A percentile compares a stretch with the other conserved stretches of the same genome.
Conservation (phyloP, 352 stramenopile genomes). For the Phytophthora quininea region DNA sequence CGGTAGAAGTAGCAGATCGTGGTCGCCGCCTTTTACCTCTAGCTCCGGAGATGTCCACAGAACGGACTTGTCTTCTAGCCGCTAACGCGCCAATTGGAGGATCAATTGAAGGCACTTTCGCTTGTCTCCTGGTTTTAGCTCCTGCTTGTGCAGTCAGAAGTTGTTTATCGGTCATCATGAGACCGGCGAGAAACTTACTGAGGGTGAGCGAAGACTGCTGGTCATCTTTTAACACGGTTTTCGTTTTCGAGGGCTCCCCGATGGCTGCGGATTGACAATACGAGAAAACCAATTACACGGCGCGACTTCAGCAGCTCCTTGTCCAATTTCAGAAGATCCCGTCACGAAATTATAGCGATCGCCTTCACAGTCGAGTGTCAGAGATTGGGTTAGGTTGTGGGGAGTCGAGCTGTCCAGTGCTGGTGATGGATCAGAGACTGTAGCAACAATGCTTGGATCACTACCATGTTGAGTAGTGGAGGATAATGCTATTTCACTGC, state of each 20-base stretch:
- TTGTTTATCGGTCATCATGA: constrained; percentile 48
- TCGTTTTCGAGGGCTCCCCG: constrained; percentile 19
- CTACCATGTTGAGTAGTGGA: background rate
- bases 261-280: constrained; percentile 19
- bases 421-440: background rate
- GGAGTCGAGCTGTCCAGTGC: too few species aligned
- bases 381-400: background rate
- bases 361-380: constrained; percentile 12
- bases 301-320: constrained; percentile 1
- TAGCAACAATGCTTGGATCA: background rate
- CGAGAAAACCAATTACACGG: constrained; percentile 28
- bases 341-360: constrained; percentile 27
- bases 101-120: constrained; percentile 39
- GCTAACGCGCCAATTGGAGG: constrained; percentile 12
- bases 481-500: background rate
- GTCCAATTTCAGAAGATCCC: background rate
- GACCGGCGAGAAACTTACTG: constrained; percentile 39
- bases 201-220: constrained; percentile 3
- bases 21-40: constrained; percentile 16
- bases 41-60: constrained; percentile 6
- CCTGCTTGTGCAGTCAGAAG: constrained; percentile 31
- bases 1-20: constrained; percentile 15
- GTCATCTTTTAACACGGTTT: constrained; percentile 12
- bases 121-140: constrained; percentile 39
- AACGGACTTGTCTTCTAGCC: constrained; percentile 11